Evolutionary conservation across 805 yeast genomes (phyloP), one percentile per base, ranked within the genome.

Genomic region (Kurtzmaniella fragi): DNA sequence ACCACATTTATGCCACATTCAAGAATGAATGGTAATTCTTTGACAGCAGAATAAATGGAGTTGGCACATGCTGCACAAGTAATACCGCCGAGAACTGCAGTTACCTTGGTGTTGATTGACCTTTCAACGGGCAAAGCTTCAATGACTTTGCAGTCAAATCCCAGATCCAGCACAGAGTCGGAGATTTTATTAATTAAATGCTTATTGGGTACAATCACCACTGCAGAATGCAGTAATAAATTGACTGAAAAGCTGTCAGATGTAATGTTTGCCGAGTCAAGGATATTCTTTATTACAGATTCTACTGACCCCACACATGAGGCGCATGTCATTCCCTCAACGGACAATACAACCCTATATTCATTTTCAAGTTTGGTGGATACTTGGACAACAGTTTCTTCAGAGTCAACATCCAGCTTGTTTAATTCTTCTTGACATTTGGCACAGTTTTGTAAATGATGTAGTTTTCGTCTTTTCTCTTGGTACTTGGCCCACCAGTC

Each of bases 51-150:
- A 8, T 66, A 59, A 9, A 85, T 74, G 0, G 90, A 64, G 31
- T 69, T 69, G 1, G 78, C 78, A 57, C 93, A 82, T 0, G 87
- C 77, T 6, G 84, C 79, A 59, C 91, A 84, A 0, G 88, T 78
- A 56, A 84, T 82, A 3, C 90, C 91, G 9, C 82, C 84, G 32
- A 84, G 77, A 0, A 78, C 60, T 1, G 87, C 88, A 9, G 70
- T 62, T 7, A 81, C 74, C 47, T 71, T 73, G 47, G 64, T 73
- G 40, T 70, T 72, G 5, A 63, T 50, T 5, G 76, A 62, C 27
- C 74, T 62, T 26, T 70, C 70, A 3, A 80, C 71, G 1, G 87
- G 89, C 16, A 80, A 53, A 7, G 82, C 63, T 46, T 82, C 87
- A 5, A 78, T 53, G 11, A 82, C 59, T 14, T 65, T 71, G 31